A percentile compares a stretch with the other conserved stretches of the same genome.
Evolutionary conservation across 2,329 filamentous ascomycete species (phyloP).

Genomic region (Akanthomyces muscarius): DNA sequence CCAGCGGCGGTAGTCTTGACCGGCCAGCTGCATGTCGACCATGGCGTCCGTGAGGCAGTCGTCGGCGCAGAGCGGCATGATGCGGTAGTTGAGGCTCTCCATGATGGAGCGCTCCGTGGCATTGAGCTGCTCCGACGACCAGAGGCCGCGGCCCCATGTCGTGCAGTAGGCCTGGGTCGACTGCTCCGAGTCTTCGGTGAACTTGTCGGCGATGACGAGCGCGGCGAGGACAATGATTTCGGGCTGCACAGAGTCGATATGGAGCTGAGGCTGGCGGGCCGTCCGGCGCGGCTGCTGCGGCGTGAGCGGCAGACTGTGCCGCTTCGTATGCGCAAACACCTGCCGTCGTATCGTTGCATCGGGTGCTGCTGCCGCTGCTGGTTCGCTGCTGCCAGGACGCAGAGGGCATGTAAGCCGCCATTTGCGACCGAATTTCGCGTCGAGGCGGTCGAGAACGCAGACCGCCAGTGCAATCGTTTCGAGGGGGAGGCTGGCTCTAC

Average conservation of each 20-base stretch:
- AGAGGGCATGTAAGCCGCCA: conserved; percentile 60
- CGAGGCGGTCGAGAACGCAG: conserved; percentile 63
- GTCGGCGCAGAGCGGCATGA: conserved; percentile 56
- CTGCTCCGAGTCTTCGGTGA: conserved; percentile 56
- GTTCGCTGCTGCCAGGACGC: conserved; percentile 20
- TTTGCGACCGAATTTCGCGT: conserved; percentile 56
- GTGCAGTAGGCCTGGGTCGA: conserved; percentile 50
- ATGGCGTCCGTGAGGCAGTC: conserved; percentile 55
- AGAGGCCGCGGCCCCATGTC: conserved; percentile 51
- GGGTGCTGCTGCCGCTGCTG: neutral
- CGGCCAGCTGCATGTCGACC: conserved; percentile 61
- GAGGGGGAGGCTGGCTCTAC: conserved; percentile 53
- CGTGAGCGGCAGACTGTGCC: conserved; percentile 47
- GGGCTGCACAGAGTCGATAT: conserved; percentile 59
- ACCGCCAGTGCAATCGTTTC: conserved; percentile 62
- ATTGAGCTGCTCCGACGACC: conserved; percentile 60
- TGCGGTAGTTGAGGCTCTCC: conserved; percentile 59
- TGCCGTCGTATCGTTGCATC: neutral
- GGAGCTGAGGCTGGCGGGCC: conserved; percentile 36
- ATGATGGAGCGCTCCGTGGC: conserved; percentile 61
- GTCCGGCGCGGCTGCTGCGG: conserved; percentile 20
- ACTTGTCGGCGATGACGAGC: conserved; percentile 62
- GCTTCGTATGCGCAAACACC: conserved; percentile 32
- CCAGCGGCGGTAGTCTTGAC: conserved; percentile 27
- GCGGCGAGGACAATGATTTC: conserved; percentile 62